Conservation (phyloP, 2,329 filamentous ascomycete species). For the Orbilia oligospora region DNA sequence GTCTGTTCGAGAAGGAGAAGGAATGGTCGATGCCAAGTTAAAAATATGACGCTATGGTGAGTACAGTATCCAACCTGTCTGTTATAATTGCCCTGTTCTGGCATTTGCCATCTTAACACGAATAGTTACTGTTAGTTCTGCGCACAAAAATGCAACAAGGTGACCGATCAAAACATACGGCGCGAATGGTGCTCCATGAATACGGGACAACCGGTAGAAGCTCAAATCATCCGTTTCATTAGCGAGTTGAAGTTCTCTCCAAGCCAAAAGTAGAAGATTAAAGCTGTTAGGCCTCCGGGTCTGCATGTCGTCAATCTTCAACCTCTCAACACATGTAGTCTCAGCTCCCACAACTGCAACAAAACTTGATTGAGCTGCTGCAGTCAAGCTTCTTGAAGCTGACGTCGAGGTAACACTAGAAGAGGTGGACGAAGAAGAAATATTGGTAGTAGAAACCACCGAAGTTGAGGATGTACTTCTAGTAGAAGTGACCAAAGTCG, state of each 20-base stretch:
- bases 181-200: constrained; percentile 61
- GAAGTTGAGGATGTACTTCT: neutral
- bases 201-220: constrained; percentile 58
- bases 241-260: constrained; percentile 58
- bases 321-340: constrained; percentile 48
- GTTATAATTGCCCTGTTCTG: constrained; percentile 46
- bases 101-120: constrained; percentile 54
- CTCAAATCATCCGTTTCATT: constrained; percentile 60
- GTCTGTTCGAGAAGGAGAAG: constrained; percentile 64
- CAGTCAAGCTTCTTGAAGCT: neutral
- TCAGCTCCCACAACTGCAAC: constrained; percentile 36
- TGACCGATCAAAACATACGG: constrained; percentile 45
- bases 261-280: constrained; percentile 62
- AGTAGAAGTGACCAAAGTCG: neutral
- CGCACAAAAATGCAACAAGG: neutral
- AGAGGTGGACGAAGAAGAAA: neutral
- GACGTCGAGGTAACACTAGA: neutral
- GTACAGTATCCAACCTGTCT: constrained; percentile 63
- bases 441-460: neutral
- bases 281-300: constrained; percentile 46
- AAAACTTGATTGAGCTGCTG: constrained; percentile 13
- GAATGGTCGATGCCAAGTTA: constrained; percentile 65
- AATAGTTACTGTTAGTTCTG: constrained; percentile 14
- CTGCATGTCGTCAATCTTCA: constrained; percentile 57
- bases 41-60: constrained; percentile 63